A percentile compares a stretch with the other conserved stretches of the same genome.
These are phyloP conservation scores for Trichoderma sp. DNA, from an alignment of 2,329 filamentous ascomycete species.

Conservation along the genomic window DNA sequence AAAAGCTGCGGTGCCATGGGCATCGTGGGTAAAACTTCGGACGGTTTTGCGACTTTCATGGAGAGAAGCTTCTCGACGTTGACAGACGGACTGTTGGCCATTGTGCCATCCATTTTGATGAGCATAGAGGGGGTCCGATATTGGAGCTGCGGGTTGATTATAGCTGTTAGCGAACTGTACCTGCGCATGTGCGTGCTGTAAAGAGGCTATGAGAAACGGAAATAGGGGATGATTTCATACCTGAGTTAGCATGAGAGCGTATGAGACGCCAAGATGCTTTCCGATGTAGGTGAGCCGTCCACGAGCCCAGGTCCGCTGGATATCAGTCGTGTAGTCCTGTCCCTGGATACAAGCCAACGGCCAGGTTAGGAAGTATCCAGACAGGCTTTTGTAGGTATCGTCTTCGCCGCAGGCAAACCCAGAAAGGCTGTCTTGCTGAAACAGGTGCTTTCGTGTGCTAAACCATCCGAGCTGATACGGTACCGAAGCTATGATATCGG, in stretches of 20 bases:
- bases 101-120: conserved; percentile 49
- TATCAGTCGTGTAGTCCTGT: conserved; percentile 58
- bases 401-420: conserved; percentile 51
- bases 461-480: conserved; percentile 62
- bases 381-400: conserved; percentile 50
- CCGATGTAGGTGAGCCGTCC: conserved; percentile 55
- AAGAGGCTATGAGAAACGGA: background rate
- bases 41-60: conserved; percentile 28
- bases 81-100: conserved; percentile 41
- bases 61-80: conserved; percentile 48
- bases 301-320: conserved; percentile 54
- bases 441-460: conserved; percentile 42
- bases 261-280: conserved; percentile 55
- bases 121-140: conserved; percentile 62
- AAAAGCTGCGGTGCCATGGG: conserved; percentile 43
- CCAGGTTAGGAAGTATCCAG: conserved; percentile 60
- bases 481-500: conserved; percentile 59
- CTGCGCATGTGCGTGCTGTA: background rate
- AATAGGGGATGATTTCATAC: conserved; percentile 38
- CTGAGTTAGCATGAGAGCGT: conserved; percentile 53
- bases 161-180: background rate
- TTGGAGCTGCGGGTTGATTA: conserved; percentile 44
- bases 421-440: conserved; percentile 40
- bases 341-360: conserved; percentile 52
- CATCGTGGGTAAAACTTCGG: background rate